Evolutionary conservation across 2,329 filamentous ascomycete genomes (phyloP), one percentile per base, ranked within the genome.

Genomic region (Neonectria neomacrospora): DNA sequence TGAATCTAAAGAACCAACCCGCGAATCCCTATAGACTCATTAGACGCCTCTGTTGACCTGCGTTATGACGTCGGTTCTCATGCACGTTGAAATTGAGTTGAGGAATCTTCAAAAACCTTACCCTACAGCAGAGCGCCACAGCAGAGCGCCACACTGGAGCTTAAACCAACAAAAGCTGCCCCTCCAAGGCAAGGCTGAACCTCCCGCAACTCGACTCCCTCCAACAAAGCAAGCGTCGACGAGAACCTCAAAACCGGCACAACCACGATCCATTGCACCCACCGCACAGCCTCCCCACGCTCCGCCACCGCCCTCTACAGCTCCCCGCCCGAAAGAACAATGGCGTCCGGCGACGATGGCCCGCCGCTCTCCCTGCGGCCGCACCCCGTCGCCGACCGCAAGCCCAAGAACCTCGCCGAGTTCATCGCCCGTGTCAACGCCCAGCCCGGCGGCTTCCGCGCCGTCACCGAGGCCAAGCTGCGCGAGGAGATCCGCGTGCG

Each of bases 371-470:
- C 78, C 26, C 67, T 80, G 66, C 77, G 78, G 58, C 78, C 78
- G 14, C 71, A 76, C 51, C 87, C 90, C 16, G 80, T 83, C 67
- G 83, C 80, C 72, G 85, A 82, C 79, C 86, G 81, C 73, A 83
- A 81, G 73, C 83, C 85, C 32, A 87, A 86, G 74, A 86, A 84
- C 50, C 83, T 97, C n/a, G 83, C 86, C 60, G 86, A 91, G 50
- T 90, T 95, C 70, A 93, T 97, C 69, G 82, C 86, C 61, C 93
- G 94, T 69, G 90, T 97, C 73, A 91, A 94, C 70, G 90, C 96
- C 73, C 90, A 91, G 64, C 72, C 78, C 1, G 93, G 92, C 14
- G 92, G 93, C 23, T 96, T 98, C 75, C 90, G 93, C 63, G 85
- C 90, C 70, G 84, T 98, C 67, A 92, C 89, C 53, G 92, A 97